Conservation (phyloP, 2,329 filamentous ascomycete species). For the Neofusicoccum laricinum region DNA sequence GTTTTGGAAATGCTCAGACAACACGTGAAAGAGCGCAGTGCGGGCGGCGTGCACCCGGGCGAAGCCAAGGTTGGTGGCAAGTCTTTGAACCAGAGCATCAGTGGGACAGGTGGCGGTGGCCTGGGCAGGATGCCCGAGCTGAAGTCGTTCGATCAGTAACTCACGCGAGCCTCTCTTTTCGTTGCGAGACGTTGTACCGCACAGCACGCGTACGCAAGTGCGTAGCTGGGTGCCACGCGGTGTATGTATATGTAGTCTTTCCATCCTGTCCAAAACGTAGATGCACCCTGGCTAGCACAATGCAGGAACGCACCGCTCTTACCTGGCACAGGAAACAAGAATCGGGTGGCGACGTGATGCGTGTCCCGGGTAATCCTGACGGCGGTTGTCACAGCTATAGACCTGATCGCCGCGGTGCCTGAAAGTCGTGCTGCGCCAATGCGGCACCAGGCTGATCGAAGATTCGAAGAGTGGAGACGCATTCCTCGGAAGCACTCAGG, state of each 20-base stretch:
- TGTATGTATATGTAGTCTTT: neutral
- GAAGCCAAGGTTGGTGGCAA: constrained; percentile 33
- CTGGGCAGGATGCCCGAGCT: constrained; percentile 52
- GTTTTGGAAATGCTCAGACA: constrained; percentile 71
- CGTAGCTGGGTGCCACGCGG: no score
- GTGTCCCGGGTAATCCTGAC: neutral
- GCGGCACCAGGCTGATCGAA: neutral
- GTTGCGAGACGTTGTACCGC: neutral
- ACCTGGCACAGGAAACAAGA: neutral
- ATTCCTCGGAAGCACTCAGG: neutral
- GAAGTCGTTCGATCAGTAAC: constrained; percentile 42
- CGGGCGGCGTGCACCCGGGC: constrained; percentile 51
- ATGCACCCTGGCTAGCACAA: neutral
- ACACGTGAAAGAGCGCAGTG: constrained; percentile 74
- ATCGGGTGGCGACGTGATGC: neutral
- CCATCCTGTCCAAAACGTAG: neutral
- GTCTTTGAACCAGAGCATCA: constrained; percentile 30
- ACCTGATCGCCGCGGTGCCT: neutral
- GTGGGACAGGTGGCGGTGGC: constrained; percentile 37
- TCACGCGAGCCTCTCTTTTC: neutral
- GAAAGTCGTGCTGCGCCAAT: neutral
- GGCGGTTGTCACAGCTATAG: neutral
- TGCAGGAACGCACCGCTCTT: neutral
- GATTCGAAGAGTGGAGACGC: neutral
- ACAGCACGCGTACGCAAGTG: neutral